These are phyloP conservation scores for Pichia phayaonensis DNA, from an alignment of 805 yeast genomes.

Conservation along the genomic window DNA sequence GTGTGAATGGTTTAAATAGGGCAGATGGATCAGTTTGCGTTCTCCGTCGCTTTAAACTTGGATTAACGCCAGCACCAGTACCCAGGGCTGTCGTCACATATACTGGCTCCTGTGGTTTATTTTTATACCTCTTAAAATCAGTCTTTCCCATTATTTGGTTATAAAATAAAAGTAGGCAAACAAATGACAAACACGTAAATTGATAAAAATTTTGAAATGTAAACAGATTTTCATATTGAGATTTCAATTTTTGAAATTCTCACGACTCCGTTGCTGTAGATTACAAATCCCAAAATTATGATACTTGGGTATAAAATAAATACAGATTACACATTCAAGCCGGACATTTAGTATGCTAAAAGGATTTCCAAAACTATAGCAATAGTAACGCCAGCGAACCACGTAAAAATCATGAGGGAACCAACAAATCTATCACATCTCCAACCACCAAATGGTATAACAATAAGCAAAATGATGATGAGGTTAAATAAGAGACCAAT, in stretches of 20 bases:
- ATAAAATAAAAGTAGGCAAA: too few relatives aligned
- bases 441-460: constrained; percentile 38
- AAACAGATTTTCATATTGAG: background rate
- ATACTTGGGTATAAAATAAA: background rate
- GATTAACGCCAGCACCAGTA: constrained; percentile 62
- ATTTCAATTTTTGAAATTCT: background rate
- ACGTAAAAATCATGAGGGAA: constrained; percentile 29
- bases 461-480: constrained; percentile 27
- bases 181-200: background rate
- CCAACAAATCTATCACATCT: constrained; percentile 34
- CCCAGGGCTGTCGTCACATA: constrained; percentile 40
- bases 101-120: constrained; percentile 12
- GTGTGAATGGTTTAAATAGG: constrained; percentile 59
- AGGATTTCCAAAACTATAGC: constrained; percentile 24
- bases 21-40: constrained; percentile 43
- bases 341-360: constrained; percentile 1
- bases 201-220: background rate
- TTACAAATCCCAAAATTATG: background rate
- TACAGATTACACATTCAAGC: background rate
- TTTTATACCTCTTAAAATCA: constrained; percentile 13
- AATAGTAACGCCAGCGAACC: constrained; percentile 34
- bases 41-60: constrained; percentile 47
- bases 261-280: background rate
- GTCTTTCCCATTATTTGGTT: background rate
- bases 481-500: constrained; percentile 33